Evolutionary conservation across 352 stramenopile species (phyloP).

Genomic region (Pythium angustatum): DNA sequence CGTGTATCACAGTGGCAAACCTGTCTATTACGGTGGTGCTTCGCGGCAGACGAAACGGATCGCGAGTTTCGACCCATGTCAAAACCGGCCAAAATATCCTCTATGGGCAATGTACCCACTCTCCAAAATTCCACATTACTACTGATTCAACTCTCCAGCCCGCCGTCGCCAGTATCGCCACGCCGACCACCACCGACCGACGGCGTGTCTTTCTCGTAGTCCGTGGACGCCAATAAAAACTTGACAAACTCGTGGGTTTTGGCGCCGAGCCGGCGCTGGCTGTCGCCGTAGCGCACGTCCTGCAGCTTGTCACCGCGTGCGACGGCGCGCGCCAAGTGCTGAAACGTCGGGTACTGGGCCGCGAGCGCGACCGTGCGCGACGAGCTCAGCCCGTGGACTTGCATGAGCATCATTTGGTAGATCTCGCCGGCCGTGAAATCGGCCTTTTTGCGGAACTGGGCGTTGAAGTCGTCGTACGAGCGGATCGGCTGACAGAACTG

Average conservation of each 20-base stretch:
- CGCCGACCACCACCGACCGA: no score
- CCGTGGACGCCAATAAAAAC: conserved; percentile 15
- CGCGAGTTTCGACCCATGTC: background rate
- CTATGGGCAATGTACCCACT: background rate
- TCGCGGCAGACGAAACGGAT: no score
- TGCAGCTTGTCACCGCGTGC: conserved; percentile 12
- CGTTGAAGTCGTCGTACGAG: conserved; percentile 65
- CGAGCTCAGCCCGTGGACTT: conserved; percentile 61
- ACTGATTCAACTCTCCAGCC: background rate
- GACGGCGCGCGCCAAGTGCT: conserved; percentile 45
- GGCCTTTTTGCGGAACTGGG: conserved; percentile 71
- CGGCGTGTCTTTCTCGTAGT: conserved; percentile 28
- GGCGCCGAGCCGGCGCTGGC: conserved; percentile 20
- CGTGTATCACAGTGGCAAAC: no score
- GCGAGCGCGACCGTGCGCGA: conserved; percentile 50
- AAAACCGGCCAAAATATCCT: background rate
- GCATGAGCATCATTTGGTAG: conserved; percentile 85
- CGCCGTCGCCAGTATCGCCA: no score
- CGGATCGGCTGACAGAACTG: conserved; percentile 55
- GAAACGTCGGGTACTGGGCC: conserved; percentile 50
- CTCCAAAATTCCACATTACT: no score
- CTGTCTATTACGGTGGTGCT: no score
- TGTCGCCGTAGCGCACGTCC: conserved; percentile 32
- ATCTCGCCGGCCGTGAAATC: conserved; percentile 74
- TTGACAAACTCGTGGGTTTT: conserved; percentile 26